These are phyloP conservation scores for Cinchona pubescens DNA, from an alignment of 257 asterid genomes.

Conservation along the genomic window DNA sequence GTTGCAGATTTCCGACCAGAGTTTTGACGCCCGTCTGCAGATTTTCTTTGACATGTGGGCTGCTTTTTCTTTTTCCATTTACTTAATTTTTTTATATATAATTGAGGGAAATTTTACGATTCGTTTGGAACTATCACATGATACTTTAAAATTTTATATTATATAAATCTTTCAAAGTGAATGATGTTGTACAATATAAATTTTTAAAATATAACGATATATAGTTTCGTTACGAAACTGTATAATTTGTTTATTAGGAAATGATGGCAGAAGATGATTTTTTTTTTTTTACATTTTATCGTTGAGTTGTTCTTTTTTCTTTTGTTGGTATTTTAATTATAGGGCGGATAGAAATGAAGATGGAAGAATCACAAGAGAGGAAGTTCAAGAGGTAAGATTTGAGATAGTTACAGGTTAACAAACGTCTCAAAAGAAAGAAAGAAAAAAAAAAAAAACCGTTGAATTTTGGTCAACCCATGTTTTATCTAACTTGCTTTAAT, in stretches of 20 bases:
- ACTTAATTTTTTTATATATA: too few relatives aligned
- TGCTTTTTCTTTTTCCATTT: neutral
- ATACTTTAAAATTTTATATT: too few relatives aligned
- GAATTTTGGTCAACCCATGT: conserved; percentile 32
- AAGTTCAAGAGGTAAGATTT: conserved; percentile 72
- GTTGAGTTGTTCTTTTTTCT: neutral
- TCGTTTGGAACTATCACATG: too few relatives aligned
- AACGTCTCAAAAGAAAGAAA: conserved; percentile 13
- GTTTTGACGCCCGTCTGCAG: conserved; percentile 92
- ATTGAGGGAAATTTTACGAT: too few relatives aligned
- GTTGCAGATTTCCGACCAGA: conserved; percentile 78
- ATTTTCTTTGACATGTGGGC: conserved; percentile 90
- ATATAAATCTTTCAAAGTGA: too few relatives aligned
- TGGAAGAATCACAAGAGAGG: conserved; percentile 83
- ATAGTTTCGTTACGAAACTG: too few relatives aligned
- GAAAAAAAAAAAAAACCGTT: conserved; percentile 4
- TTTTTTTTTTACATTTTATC: neutral
- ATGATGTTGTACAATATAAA: too few relatives aligned
- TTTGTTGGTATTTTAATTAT: neutral
- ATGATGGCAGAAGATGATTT: neutral
- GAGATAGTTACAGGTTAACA: conserved; percentile 9
- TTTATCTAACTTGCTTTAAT: conserved; percentile 28
- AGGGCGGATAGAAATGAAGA: conserved; percentile 93
- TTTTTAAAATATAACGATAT: too few relatives aligned
- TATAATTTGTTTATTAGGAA: too few relatives aligned